Evolutionary conservation across 2,329 filamentous ascomycete species (phyloP).

Genomic region (Lecanicillium sp.): DNA sequence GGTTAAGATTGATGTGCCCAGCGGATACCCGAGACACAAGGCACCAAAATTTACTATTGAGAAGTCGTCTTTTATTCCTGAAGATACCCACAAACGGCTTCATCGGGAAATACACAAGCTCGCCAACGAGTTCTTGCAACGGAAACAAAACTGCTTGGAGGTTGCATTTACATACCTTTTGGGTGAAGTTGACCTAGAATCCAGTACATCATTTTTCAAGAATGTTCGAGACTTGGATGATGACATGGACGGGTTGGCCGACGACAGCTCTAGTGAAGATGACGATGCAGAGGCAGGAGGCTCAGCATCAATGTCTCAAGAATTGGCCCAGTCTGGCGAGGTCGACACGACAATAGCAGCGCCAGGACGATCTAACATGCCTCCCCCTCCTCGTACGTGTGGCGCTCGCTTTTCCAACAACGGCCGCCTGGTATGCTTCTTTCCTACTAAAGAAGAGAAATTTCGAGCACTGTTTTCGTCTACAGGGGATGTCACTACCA

Average conservation of each 20-base stretch:
- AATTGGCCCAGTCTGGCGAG: slow-evolving; percentile 47
- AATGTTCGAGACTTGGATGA: slow-evolving; percentile 57
- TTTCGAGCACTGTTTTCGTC: slow-evolving; percentile 42
- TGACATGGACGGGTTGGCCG: slow-evolving; percentile 47
- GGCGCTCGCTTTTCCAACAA: slow-evolving; percentile 55
- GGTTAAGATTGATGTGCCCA: slow-evolving; percentile 52
- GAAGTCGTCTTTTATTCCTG: slow-evolving; percentile 54
- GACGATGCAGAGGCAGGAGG: slow-evolving; percentile 43
- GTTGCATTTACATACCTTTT: slow-evolving; percentile 55
- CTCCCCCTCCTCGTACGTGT: slow-evolving; percentile 50
- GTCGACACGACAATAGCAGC: slow-evolving; percentile 45
- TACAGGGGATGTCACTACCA: slow-evolving; percentile 31
- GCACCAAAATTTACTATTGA: slow-evolving; percentile 53
- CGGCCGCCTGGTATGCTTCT: slow-evolving; percentile 59
- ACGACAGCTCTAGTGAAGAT: slow-evolving; percentile 81
- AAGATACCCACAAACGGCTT: slow-evolving; percentile 42
- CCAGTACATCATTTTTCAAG: slow-evolving; percentile 54
- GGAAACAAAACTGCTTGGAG: slow-evolving; percentile 55
- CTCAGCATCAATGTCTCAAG: slow-evolving; percentile 54
- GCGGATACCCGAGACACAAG: slow-evolving; percentile 49
- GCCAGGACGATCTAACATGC: slow-evolving; percentile 43
- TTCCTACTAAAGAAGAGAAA: slow-evolving; percentile 59
- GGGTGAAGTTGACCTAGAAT: slow-evolving; percentile 53
- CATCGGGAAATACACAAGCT: slow-evolving; percentile 50
- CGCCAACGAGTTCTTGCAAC: slow-evolving; percentile 45